Evolutionary conservation across 805 yeast genomes (phyloP).

Genomic region (Pichia paraexigua): DNA sequence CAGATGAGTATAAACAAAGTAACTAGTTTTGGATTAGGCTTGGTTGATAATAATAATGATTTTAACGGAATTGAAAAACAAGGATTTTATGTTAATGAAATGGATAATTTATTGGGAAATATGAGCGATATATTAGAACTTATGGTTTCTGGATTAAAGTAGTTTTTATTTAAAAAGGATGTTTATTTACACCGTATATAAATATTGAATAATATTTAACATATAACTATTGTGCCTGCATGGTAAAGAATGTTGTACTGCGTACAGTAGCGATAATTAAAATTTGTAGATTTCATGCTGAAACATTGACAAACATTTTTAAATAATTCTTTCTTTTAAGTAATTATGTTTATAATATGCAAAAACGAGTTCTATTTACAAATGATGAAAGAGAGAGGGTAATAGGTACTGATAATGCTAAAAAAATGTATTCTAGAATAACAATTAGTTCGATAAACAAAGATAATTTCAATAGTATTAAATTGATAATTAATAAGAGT

Average conservation of each 20-base stretch:
- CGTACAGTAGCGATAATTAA: not conserved
- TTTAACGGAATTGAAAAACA: not conserved
- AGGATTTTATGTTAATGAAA: slow-evolving; percentile 6
- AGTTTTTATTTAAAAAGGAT: not conserved
- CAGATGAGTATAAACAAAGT: slow-evolving; percentile 4
- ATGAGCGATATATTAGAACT: slow-evolving; percentile 2
- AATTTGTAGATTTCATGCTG: not conserved
- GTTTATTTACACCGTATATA: not conserved
- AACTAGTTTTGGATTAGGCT: not conserved
- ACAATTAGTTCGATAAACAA: not conserved
- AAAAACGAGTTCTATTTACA: not conserved
- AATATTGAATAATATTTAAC: not conserved
- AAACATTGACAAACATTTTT: no score
- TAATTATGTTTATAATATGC: not conserved
- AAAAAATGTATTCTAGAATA: not conserved
- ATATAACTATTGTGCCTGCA: no score
- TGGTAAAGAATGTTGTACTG: no score
- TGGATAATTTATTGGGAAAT: slow-evolving; percentile 5
- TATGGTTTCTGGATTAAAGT: slow-evolving; percentile 1
- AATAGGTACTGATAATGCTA: not conserved
- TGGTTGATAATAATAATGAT: not conserved
- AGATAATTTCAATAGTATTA: not conserved
- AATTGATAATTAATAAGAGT: not conserved
- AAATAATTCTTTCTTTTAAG: not conserved
- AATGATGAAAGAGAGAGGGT: not conserved